These are phyloP conservation scores for Lodderomyces beijingensis DNA, from an alignment of 1,139 yeast genomes.

Conservation along the genomic window DNA sequence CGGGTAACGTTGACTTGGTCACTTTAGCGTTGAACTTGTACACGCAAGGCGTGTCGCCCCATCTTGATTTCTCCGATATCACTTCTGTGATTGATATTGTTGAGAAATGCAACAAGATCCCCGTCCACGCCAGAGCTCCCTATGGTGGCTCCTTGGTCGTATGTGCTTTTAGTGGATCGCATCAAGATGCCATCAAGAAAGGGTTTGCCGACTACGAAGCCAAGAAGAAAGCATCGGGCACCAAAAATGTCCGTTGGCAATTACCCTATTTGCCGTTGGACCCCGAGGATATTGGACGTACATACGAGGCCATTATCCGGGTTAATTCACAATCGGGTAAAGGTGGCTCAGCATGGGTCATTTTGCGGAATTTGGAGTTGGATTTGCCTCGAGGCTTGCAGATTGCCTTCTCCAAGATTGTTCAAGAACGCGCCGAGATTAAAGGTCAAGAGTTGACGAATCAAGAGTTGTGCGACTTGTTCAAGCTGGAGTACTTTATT, in stretches of 20 bases:
- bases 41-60: slow-evolving; percentile 89
- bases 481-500: slow-evolving; percentile 67
- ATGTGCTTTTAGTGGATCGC: slow-evolving; percentile 94
- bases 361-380: slow-evolving; percentile 78
- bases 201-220: slow-evolving; percentile 63
- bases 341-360: slow-evolving; percentile 98
- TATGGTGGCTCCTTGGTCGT: slow-evolving; percentile 96
- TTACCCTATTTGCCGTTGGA: slow-evolving; percentile 96
- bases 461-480: slow-evolving; percentile 70
- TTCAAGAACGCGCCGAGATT: slow-evolving; percentile 76
- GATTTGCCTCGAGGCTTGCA: slow-evolving; percentile 92
- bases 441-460: slow-evolving; percentile 82
- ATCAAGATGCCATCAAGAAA: slow-evolving; percentile 97
- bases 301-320: slow-evolving; percentile 94
- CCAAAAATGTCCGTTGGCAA: slow-evolving; percentile 52
- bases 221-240: slow-evolving; percentile 24
- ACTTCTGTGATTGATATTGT: slow-evolving; percentile 77
- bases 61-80: slow-evolving; percentile 82
- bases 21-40: slow-evolving; percentile 89
- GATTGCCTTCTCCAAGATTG: slow-evolving; percentile 80
- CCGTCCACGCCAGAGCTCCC: slow-evolving; percentile 90
- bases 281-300: slow-evolving; percentile 94
- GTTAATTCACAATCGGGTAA: slow-evolving; percentile 98
- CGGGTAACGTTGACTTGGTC: slow-evolving; percentile 95
- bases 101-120: slow-evolving; percentile 93